Conservation (phyloP, 169 alveolate genomes). For the Plasmodium yoelii region DNA sequence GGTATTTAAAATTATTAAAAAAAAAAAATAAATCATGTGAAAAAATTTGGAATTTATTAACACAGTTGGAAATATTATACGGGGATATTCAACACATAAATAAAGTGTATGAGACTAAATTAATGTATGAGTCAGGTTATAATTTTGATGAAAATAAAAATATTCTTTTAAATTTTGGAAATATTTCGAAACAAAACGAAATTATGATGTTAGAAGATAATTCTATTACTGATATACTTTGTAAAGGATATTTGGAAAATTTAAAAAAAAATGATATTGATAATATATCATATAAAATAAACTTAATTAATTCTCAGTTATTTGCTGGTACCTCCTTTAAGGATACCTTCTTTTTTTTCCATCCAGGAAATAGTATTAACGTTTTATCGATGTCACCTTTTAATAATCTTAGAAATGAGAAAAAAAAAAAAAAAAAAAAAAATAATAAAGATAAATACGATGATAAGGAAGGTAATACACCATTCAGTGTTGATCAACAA, state of each 20-base stretch:
- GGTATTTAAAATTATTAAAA: conserved; percentile 50
- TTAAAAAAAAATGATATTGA: conserved; percentile 69
- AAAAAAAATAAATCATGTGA: conserved; percentile 66
- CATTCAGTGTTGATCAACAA: neutral
- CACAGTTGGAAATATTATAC: conserved; percentile 55
- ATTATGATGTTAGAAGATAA: conserved; percentile 24
- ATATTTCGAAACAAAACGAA: conserved; percentile 17
- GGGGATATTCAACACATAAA: conserved; percentile 57
- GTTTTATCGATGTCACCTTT: neutral
- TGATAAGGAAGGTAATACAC: neutral
- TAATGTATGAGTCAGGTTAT: conserved; percentile 68
- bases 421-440: neutral
- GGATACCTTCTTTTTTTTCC: conserved; percentile 36
- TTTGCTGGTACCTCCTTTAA: conserved; percentile 62
- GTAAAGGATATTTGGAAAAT: conserved; percentile 70
- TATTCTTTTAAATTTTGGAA: conserved; percentile 37
- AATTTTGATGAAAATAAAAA: conserved; percentile 75
- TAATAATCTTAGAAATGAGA: neutral
- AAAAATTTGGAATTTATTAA: conserved; percentile 47
- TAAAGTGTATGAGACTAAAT: conserved; percentile 42
- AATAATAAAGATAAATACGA: neutral
- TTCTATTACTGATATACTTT: conserved; percentile 36
- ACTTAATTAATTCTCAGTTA: conserved; percentile 52
- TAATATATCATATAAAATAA: conserved; percentile 46
- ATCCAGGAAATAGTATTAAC: conserved; percentile 8